Percentiles rank a stretch among this genome's conserved stretches.
These are phyloP conservation scores for Mucor sp. DNA, from an alignment of 371 early-diverging fungal genomes.

Conservation along the genomic window DNA sequence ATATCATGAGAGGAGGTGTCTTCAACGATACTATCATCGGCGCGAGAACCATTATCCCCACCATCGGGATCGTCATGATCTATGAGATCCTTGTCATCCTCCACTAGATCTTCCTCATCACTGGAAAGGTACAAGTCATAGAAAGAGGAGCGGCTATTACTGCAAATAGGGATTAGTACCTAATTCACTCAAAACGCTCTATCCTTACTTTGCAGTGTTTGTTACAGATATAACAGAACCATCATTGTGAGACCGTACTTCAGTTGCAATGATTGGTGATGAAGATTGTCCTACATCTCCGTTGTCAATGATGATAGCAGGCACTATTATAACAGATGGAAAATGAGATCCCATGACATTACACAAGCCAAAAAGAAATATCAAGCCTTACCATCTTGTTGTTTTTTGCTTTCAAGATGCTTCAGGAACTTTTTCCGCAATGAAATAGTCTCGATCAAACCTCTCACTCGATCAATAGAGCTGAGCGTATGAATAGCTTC, in stretches of 20 bases:
- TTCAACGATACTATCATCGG: slow-evolving; percentile 6
- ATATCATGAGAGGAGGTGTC: slow-evolving; percentile 22
- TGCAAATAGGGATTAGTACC: background rate
- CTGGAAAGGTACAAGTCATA: slow-evolving; percentile 17
- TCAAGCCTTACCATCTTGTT: slow-evolving; percentile 6
- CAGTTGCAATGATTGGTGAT: background rate
- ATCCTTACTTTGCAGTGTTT: background rate
- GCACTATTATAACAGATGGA: slow-evolving; percentile 21
- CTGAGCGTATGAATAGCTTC: slow-evolving; percentile 46
- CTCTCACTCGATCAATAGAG: slow-evolving; percentile 50
- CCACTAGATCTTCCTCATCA: slow-evolving; percentile 14
- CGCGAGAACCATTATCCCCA: background rate
- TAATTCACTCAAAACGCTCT: background rate
- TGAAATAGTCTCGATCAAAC: slow-evolving; percentile 49
- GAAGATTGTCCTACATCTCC: slow-evolving; percentile 7
- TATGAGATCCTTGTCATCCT: slow-evolving; percentile 2
- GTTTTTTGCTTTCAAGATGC: slow-evolving; percentile 33
- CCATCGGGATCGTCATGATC: background rate
- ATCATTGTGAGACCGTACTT: slow-evolving; percentile 4
- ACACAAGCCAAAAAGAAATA: background rate
- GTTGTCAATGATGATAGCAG: slow-evolving; percentile 35
- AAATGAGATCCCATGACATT: background rate
- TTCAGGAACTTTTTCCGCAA: slow-evolving; percentile 46
- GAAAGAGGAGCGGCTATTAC: slow-evolving; percentile 4
- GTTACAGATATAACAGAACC: slow-evolving; percentile 1